Evolutionary conservation across 2,329 filamentous ascomycete genomes (phyloP), one percentile per base, ranked within the genome.

Genomic region (Eutypella sp.): DNA sequence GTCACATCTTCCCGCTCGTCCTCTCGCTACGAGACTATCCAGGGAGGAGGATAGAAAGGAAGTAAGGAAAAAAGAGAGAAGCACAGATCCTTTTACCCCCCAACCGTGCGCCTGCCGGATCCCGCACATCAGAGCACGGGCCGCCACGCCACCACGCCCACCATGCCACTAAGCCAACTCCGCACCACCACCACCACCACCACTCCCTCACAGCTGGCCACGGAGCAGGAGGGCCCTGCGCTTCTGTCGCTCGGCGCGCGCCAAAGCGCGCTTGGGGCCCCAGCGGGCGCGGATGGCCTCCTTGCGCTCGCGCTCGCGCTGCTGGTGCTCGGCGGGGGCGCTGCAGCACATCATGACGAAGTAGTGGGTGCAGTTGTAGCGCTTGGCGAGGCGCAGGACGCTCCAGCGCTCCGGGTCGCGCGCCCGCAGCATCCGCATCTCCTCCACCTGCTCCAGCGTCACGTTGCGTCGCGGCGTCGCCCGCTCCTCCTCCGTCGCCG

Each of bases 301-400:
- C 50, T 72, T 49, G 61, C 71, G 70, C 46, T 61, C 66, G 57
- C 63, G 62, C 45, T 78, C 63, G 52, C 63, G 68, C 45, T 70
- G 61, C 49, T 67, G 65, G 65, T 83, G 75, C 57, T 73, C 71
- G 5, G 54, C 49, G 29, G 71, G 66, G 19, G 78, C 69, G 45
- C 73, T 68, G 58, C 73, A 74, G 57, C 75, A 79, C 65, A 82
- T 78, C 61, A 76, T 74, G 47, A 84, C 70, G 56, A 84, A 84
- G 39, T 75, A 59, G 16, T 68, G 64, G 29, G 72, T 74, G 70
- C 80, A 83, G 42, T 73, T 63, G 61, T 75, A 84, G 59, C 75
- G 75, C 44, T 64, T 61, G 5, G 80, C 76, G 25, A 85, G 71
- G 40, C 64, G 67, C 31, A 59, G 59, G 38, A 81, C 75, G 49